Evolutionary conservation across 306 rosid species (phyloP).

Genomic region (Lithocarpus polystachyus): DNA sequence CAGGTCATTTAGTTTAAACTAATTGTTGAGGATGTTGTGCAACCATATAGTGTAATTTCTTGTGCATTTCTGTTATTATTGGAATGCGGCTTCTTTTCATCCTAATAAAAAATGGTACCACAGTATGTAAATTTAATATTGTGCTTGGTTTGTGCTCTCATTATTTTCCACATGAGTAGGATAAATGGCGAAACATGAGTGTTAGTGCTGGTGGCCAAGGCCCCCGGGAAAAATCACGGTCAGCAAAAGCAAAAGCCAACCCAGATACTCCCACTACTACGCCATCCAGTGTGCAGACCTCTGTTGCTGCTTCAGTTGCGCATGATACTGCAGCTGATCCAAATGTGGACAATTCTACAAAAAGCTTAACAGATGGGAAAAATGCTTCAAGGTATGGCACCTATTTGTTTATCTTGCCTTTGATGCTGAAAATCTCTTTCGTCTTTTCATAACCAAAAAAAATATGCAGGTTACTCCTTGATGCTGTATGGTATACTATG

Average conservation of each 20-base stretch:
- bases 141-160: neutral
- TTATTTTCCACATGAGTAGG: conserved; percentile 23
- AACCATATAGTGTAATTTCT: neutral
- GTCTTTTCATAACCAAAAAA: neutral
- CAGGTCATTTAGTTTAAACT: neutral
- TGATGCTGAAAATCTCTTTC: too few species aligned
- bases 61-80: neutral
- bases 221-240: conserved; percentile 32
- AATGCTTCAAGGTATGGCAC: conserved; percentile 23
- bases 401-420: neutral
- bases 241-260: conserved; percentile 21
- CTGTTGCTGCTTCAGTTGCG: conserved; percentile 11
- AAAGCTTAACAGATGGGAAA: conserved; percentile 22
- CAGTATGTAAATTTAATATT: neutral
- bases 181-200: conserved; percentile 47
- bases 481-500: neutral
- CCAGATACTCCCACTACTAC: conserved; percentile 19
- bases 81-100: neutral
- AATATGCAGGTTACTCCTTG: neutral
- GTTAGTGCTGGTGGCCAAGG: conserved; percentile 26
- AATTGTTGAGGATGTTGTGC: neutral
- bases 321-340: conserved; percentile 10
- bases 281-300: conserved; percentile 3
- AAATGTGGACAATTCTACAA: conserved; percentile 26
- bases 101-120: neutral